Base-by-base conservation (phyloP, 2,329 filamentous ascomycete genomes). In the Clathrospora elynae region DNA sequence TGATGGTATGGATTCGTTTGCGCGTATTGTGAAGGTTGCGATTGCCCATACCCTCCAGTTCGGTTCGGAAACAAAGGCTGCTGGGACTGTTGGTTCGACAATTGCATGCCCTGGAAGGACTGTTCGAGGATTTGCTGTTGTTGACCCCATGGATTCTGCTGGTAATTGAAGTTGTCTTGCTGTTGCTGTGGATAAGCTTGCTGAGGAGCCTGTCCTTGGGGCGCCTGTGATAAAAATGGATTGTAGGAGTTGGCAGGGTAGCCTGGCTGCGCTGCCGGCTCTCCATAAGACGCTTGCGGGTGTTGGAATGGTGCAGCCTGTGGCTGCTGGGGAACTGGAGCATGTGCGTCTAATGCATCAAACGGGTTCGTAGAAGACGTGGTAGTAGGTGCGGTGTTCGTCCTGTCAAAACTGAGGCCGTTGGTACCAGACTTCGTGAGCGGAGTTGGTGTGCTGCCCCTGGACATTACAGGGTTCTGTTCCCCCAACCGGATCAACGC, bases 401-500 rank as follows among this genome's bases (percentile, higher is more conserved):
- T 61, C 36, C 69, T 72, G 25, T 75, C 69, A 2, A 78, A 62
- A 10, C 67, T 67, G 7, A 78, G 57, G 3, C 75, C 75, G 46
- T 73, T 76, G n/a, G 62, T 36, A 6, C 79, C 76, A 26, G 76
- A 74, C 42, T 77, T 75, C 5, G 74, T 73, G n/a, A 73, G 68
- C 54, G 71, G 71, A 37, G 68, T 65, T 17, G 69, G 64, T 42
- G 77, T 77, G 46, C 71, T 73, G 20, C 83, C 84, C 63, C 62
- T 59, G 8, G 64, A 67, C 12, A 42, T 60, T 12, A 36, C 57
- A 6, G 57, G 53, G 30, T 60, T 64, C 46, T 67, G 64, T 43
- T 95, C 90, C 17, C 91, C 92, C 25, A 96, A 73, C 55, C 90
- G 82, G 42, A 93, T 83, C 61, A 99, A 72, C 12, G 89, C 83